Percentiles rank a stretch among this genome's conserved stretches.
phyloP scores from a whole-genome alignment of 2,329 filamentous ascomycete genomes.

The Gremmenia infestans region DNA sequence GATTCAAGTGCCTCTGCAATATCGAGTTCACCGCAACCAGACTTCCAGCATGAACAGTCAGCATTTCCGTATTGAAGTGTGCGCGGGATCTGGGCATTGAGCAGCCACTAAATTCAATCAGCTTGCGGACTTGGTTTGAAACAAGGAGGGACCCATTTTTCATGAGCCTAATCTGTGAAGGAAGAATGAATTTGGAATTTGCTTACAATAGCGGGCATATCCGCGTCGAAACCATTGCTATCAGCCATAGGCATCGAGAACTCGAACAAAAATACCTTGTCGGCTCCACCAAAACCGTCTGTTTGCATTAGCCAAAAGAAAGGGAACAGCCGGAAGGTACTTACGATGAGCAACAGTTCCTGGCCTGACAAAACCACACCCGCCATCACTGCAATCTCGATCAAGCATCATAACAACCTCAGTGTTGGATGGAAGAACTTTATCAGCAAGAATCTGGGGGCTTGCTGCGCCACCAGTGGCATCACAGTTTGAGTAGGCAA shows the following conservation, averaged over 20 bases:
- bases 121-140: background rate
- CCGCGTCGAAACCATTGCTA: slow-evolving; percentile 46
- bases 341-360: slow-evolving; percentile 46
- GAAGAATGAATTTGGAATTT: background rate
- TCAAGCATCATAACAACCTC: slow-evolving; percentile 50
- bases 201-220: slow-evolving; percentile 60
- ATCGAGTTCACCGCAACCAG: slow-evolving; percentile 71
- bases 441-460: slow-evolving; percentile 45
- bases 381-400: slow-evolving; percentile 40
- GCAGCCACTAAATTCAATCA: slow-evolving; percentile 48
- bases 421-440: slow-evolving; percentile 41
- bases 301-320: slow-evolving; percentile 7
- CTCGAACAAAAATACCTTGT: slow-evolving; percentile 69
- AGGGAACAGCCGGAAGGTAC: slow-evolving; percentile 13
- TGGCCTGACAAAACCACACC: slow-evolving; percentile 44
- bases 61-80: slow-evolving; percentile 60
- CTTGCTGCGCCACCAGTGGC: slow-evolving; percentile 41
- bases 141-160: background rate
- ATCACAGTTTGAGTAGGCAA: slow-evolving; percentile 48
- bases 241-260: slow-evolving; percentile 66
- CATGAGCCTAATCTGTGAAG: background rate
- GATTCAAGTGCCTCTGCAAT: slow-evolving; percentile 65
- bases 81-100: slow-evolving; percentile 68
- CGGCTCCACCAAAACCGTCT: slow-evolving; percentile 67
- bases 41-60: slow-evolving; percentile 66